Percentiles rank a stretch among this genome's conserved stretches.
phyloP scores from a whole-genome alignment of 257 asterid genomes.

The Petunia axillaris region DNA sequence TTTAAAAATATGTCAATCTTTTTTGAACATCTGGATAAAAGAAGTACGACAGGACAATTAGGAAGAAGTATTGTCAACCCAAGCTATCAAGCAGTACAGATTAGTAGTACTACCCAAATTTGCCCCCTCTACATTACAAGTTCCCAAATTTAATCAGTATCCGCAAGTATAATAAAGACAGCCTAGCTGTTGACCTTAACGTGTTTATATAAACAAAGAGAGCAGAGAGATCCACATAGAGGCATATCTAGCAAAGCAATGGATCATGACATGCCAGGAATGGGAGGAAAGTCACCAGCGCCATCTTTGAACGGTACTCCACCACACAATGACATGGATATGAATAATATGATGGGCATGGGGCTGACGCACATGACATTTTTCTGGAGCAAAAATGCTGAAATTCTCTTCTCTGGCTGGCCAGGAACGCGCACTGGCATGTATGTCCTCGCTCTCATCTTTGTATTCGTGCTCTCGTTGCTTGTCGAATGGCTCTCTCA shows the following conservation, averaged over 20 bases:
- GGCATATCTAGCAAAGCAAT: background rate
- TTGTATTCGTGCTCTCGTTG: conserved; percentile 19
- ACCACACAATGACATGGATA: background rate
- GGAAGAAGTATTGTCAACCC: conserved; percentile 16
- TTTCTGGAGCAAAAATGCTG: conserved; percentile 21
- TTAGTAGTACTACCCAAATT: conserved; percentile 5
- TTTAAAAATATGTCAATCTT: no score
- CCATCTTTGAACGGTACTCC: background rate
- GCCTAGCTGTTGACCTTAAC: background rate
- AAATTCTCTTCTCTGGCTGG: conserved; percentile 1
- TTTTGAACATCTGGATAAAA: no score
- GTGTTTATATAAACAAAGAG: background rate
- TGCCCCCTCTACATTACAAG: background rate
- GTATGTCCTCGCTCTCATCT: background rate
- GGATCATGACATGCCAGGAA: conserved; percentile 25
- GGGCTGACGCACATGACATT: conserved; percentile 24
- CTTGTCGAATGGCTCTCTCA: conserved; percentile 25
- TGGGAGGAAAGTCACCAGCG: conserved; percentile 24
- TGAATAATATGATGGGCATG: background rate
- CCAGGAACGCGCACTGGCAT: conserved; percentile 22
- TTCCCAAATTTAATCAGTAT: background rate
- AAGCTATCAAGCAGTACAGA: background rate
- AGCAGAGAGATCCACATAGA: no score
- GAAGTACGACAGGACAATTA: background rate
- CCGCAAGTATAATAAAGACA: background rate